Conservation (phyloP, 2,329 filamentous ascomycete species). For the Stagonosporopsis tanaceti region DNA sequence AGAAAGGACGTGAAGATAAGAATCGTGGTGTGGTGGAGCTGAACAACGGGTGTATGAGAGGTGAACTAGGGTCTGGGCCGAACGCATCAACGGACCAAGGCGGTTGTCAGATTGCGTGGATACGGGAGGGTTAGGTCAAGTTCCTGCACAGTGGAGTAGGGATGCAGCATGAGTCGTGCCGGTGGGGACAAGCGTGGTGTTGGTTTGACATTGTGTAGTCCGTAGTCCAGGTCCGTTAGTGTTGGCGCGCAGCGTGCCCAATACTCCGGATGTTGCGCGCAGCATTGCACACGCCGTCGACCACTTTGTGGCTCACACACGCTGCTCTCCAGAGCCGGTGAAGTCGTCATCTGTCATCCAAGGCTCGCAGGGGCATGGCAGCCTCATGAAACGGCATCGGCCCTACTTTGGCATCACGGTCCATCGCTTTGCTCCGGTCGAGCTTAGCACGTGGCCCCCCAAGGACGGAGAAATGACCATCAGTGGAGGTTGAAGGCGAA, state of each 20-base stretch:
- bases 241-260: neutral
- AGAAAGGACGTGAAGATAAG: constrained; percentile 1
- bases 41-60: constrained; percentile 1
- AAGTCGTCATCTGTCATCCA: neutral
- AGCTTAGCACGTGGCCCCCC: constrained; percentile 4
- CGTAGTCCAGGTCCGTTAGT: neutral
- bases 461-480: constrained; percentile 2
- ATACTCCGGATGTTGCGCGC: neutral
- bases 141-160: neutral
- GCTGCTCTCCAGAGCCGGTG: neutral
- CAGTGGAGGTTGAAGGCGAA: neutral
- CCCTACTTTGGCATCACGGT: constrained; percentile 8
- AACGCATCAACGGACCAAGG: constrained; percentile 2
- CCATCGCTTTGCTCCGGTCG: neutral
- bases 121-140: constrained; percentile 10
- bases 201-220: neutral
- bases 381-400: constrained; percentile 17
- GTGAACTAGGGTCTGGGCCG: constrained; percentile 2
- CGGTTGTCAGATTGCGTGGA: neutral
- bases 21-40: constrained; percentile 1
- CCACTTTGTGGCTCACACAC: neutral
- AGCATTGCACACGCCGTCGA: neutral
- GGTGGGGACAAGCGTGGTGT: neutral
- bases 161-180: neutral
- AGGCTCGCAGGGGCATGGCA: neutral